Evolutionary conservation across 352 stramenopile species (phyloP), one percentile per base, ranked within the genome.

Genomic region (Pythium myriotylum): DNA sequence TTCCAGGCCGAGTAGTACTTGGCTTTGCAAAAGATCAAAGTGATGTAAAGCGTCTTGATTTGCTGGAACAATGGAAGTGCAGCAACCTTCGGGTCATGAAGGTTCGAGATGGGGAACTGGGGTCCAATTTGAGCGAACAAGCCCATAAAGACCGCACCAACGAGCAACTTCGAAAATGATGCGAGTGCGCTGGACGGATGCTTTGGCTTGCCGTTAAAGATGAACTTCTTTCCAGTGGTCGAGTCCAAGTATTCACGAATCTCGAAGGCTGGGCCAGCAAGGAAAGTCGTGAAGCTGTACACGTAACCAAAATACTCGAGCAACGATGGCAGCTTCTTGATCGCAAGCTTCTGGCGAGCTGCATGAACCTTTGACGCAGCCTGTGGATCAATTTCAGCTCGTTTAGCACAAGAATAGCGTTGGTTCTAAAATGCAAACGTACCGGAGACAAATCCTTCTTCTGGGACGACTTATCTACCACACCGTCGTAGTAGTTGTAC

Each of bases 1-100:
- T 98, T 98, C 96, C 95, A 99, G 17, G 91, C 95, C 60, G 96
- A 94, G 79, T 98, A 99, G 77, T 99, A 99, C 80, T 98, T 98
- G 65, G 89, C 70, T 39, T 92, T 81, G 29, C 86, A 81, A 54
- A 93, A 88, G 42, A 98, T 92, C 4, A 98, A 74, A 32, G 84
- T 82, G 19, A 98, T 70, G 73, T 90, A 96, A 10, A 91, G 43
- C 91, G 79, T 4, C 69, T 72, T 65, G 85, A 95, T 52, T 91
- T 91, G 45, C 80, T 51, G n/a, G 82, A 46, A 7, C 19, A 65
- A 29, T 10, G 58, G 58, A 19, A 65, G 49, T 29, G 58, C 58
- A 17, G 58, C 58, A 33, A 59, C 23, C 41, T 65, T 54, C 19
- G 47, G 58, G 19, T 59, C 49, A n/a, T 54, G 41, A 13, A 65